A percentile compares a stretch with the other conserved stretches of the same genome.
phyloP scores from a whole-genome alignment of 2,329 filamentous ascomycete genomes.

The Dothideomycetidae sp. region DNA sequence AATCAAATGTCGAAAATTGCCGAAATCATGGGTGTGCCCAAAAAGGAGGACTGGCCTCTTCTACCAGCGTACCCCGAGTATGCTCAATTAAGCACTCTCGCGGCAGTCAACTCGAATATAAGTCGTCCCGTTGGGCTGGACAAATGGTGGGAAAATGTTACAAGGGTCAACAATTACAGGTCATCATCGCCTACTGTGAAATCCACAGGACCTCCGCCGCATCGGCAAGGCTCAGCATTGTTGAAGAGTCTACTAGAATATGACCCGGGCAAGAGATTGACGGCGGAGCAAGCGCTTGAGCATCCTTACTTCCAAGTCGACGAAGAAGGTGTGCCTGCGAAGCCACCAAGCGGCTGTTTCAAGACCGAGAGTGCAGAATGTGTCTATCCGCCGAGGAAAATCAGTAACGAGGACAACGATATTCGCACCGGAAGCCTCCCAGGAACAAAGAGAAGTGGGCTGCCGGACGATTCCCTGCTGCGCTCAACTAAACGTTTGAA shows the following conservation, averaged over 20 bases:
- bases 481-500: conserved; percentile 41
- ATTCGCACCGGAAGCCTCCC: conserved; percentile 81
- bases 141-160: conserved; percentile 43
- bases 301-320: conserved; percentile 64
- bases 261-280: conserved; percentile 77
- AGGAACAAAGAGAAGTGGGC: conserved; percentile 75
- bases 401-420: conserved; percentile 91
- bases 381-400: conserved; percentile 78
- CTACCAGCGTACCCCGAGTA: conserved; percentile 80
- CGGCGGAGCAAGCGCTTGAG: conserved; percentile 74
- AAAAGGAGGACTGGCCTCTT: conserved; percentile 77
- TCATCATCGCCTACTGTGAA: conserved; percentile 16
- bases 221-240: conserved; percentile 58
- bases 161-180: conserved; percentile 34
- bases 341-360: conserved; percentile 65
- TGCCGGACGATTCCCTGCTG: conserved; percentile 68
- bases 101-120: conserved; percentile 33
- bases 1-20: conserved; percentile 99
- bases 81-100: conserved; percentile 24
- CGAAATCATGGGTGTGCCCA: conserved; percentile 85
- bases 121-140: conserved; percentile 49
- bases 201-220: conserved; percentile 29
- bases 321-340: conserved; percentile 2
- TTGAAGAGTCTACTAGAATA: conserved; percentile 78
- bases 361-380: conserved; percentile 64